Evolutionary conservation across 2,329 filamentous ascomycete species (phyloP), one percentile per base, ranked within the genome.

Genomic region (Bipolaris zeicola): DNA sequence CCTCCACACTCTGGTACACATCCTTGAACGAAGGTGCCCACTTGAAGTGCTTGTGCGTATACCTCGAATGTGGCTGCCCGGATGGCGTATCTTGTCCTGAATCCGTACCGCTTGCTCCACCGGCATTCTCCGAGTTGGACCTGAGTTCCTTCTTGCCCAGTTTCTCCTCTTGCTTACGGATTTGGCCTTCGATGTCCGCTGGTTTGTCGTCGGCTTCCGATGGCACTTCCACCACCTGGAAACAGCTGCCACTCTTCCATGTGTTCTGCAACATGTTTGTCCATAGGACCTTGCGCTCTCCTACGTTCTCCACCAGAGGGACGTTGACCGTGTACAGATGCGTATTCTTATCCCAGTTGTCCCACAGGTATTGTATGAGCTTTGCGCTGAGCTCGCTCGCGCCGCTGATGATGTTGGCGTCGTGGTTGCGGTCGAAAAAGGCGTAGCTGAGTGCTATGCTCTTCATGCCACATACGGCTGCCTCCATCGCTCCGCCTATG

Each of bases 251-350:
- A n/a, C 84, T 82, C 18, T 81, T 82, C 95, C 95, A 99, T 71
- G 89, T 88, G 75, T 98, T 99, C 78, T 96, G 91, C 69, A 98
- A 79, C 83, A 97, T 89, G 59, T 86, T 80, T 2, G 95, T 94
- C 79, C 88, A 96, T n/a, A 95, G 69, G 3, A 93, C 87, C 77
- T 90, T 92, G 51, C 84, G 83, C 16, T 79, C 73, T 64, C 88
- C 88, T 1, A 97, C 86, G 6, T 87, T 89, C 57, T 90, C 88
- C 13, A 95, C 83, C 10, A 98, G 80, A 18, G 95, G 94, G 7
- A 98, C 89, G 71, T 98, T 98, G 65, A 98, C 87, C 45, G 85
- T 90, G 76, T 96, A 98, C n/a, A 98, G 78, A 71, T 96, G 91
- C 5, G 91, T 87, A 57, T 83, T 83, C 81, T 60, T 20, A 24